Percentiles rank a stretch among this genome's conserved stretches.
Evolutionary conservation across 2,329 filamentous ascomycete genomes (phyloP).

Genomic region (Exophiala viscosa): DNA sequence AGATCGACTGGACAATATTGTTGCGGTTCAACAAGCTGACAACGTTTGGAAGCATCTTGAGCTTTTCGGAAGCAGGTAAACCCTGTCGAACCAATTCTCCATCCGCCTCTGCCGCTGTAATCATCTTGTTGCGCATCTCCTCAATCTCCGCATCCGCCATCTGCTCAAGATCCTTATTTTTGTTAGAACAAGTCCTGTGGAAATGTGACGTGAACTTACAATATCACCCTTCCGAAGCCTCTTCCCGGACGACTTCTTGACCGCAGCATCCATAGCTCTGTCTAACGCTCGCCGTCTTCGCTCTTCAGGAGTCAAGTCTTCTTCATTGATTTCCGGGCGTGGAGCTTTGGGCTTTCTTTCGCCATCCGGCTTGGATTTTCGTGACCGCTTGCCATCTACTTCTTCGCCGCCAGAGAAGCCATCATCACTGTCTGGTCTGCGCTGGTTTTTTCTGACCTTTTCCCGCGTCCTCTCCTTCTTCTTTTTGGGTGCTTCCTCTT

Average conservation of each 20-base stretch:
- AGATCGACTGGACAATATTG: conserved; percentile 72
- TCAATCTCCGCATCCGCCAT: conserved; percentile 88
- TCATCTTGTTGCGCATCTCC: conserved; percentile 83
- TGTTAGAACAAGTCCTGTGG: conserved; percentile 15
- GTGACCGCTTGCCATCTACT: conserved; percentile 52
- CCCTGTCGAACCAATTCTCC: conserved; percentile 74
- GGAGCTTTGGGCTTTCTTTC: conserved; percentile 47
- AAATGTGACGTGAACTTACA: conserved; percentile 48
- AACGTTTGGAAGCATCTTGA: conserved; percentile 89
- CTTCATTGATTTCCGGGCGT: conserved; percentile 67
- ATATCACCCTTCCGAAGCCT: conserved; percentile 80
- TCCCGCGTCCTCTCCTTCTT: conserved; percentile 54
- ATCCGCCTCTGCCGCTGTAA: conserved; percentile 80
- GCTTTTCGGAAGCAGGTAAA: conserved; percentile 83
- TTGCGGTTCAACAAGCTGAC: conserved; percentile 84
- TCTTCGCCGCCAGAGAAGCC: conserved; percentile 50
- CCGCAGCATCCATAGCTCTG: conserved; percentile 78
- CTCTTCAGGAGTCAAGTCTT: conserved; percentile 68
- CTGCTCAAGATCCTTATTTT: conserved; percentile 73
- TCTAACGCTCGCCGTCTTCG: conserved; percentile 77
- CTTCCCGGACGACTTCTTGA: conserved; percentile 74
- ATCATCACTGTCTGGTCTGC: conserved; percentile 57
- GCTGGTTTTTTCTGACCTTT: conserved; percentile 53
- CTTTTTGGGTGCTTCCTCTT: conserved; percentile 68
- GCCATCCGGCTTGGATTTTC: conserved; percentile 50